phyloP scores from a whole-genome alignment of 129 eudicot genomes.

The Solidago caesia region DNA sequence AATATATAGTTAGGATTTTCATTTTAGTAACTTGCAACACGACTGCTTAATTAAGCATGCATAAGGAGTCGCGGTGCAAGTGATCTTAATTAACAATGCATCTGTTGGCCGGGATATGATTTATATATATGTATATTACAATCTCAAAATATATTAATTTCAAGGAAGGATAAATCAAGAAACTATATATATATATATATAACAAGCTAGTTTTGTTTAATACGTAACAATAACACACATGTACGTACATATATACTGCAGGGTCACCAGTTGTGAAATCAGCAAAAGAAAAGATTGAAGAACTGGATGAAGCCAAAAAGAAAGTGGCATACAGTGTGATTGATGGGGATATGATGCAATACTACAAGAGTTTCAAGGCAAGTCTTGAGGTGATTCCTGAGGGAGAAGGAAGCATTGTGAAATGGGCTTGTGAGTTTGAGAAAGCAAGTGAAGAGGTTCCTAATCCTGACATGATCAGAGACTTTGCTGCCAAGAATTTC shows the following conservation, averaged over 20 bases:
- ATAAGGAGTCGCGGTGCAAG: neutral
- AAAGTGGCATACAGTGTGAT: conserved; percentile 46
- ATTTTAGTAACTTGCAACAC: neutral
- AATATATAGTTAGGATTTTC: too few relatives aligned
- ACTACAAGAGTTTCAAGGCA: conserved; percentile 66
- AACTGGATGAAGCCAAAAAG: conserved; percentile 57
- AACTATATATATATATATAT: too few relatives aligned
- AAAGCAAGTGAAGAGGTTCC: conserved; percentile 77
- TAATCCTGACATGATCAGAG: conserved; percentile 47
- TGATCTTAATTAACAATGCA: neutral
- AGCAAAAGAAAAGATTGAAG: conserved; percentile 67
- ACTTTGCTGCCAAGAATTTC: conserved; percentile 54
- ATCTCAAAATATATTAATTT: too few relatives aligned
- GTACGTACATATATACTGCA: neutral
- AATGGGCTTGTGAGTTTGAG: conserved; percentile 68
- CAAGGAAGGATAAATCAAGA: too few relatives aligned
- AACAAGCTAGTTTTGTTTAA: too few relatives aligned
- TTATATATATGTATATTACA: too few relatives aligned
- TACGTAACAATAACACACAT: too few relatives aligned
- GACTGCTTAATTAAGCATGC: neutral
- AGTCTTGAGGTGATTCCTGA: conserved; percentile 46
- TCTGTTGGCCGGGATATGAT: too few relatives aligned
- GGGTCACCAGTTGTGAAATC: conserved; percentile 42
- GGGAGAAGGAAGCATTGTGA: conserved; percentile 60
- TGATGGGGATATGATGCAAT: conserved; percentile 66